phyloP scores from a whole-genome alignment of 371 early-diverging fungal species.

The Zopfochytrium polystomum region DNA sequence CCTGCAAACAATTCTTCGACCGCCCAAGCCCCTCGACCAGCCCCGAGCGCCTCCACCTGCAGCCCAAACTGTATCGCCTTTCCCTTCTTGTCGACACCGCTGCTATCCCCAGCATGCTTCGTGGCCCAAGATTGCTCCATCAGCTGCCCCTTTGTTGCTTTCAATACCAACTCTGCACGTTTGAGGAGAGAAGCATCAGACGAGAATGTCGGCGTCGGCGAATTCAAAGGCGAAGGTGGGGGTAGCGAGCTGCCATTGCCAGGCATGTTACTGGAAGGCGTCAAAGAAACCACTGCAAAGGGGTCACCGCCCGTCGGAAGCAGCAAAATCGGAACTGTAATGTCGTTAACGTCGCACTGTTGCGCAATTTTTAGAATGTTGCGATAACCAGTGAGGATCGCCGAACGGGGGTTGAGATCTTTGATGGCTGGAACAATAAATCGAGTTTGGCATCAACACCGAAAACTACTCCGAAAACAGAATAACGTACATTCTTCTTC shows the following conservation, averaged over 20 bases:
- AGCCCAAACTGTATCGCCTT: conserved; percentile 26
- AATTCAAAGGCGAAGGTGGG: neutral
- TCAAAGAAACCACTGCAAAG: no score
- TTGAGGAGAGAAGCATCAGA: conserved; percentile 40
- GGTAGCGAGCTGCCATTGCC: neutral
- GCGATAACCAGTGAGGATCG: conserved; percentile 61
- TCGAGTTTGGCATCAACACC: neutral
- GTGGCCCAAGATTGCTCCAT: conserved; percentile 48
- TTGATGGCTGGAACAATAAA: conserved; percentile 11
- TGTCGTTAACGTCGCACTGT: conserved; percentile 63
- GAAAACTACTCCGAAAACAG: no score
- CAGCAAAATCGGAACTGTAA: conserved; percentile 66
- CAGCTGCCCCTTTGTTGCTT: conserved; percentile 61
- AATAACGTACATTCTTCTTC: conserved; percentile 53
- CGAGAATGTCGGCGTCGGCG: neutral
- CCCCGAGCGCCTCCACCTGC: neutral
- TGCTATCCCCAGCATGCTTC: conserved; percentile 30
- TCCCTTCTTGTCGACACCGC: conserved; percentile 18
- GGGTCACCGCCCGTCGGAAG: conserved; percentile 50
- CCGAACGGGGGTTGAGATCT: conserved; percentile 53
- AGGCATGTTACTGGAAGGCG: conserved; percentile 27
- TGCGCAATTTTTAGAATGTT: conserved; percentile 62
- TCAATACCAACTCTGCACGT: conserved; percentile 60
- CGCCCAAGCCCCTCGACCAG: no score
- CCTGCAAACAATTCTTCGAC: no score